Base-by-base conservation (phyloP, 106 monocot species). In the Narthecium ossifragum region DNA sequence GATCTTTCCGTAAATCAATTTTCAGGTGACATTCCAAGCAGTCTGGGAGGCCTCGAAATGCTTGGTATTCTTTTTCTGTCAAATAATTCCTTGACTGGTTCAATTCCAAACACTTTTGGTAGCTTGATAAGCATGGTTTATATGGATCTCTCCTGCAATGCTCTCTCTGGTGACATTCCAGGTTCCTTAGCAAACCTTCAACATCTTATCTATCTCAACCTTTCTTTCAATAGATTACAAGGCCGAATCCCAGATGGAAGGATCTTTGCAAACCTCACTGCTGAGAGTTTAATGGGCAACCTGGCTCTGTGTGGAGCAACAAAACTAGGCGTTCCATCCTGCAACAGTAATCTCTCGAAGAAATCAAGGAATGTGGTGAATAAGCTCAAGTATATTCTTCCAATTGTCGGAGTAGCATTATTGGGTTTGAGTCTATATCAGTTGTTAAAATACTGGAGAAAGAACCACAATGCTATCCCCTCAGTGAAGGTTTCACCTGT, bases 141-240 rank as follows among this genome's bases (percentile, higher is more conserved):
- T 25, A 14, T 62, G 31, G 46, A 62, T 32, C 62, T 62, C 30
- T 62, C 62, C 1, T 49, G 18, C 32, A 62, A 62, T 34, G 4
- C 31, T 4, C 62, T 62, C 13, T 32, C 62, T 9, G 62, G 62
- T 8, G 32, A 2, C 4, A 62, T 62, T 5, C 62, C 62, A 1
- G 24, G 23, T 1, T 62, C 48, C 33, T 14, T 62, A 47, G 31
- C 31, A 12, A 48, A 53, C 31, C 53, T 61, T 8, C 5, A 23
- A 21, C 24, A 40, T 6, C 53, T 70, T 39, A 18, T 13, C 11
- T 29, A 4, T 5, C 30, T 71, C 3, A 62, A 72, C 30, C 30
- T 72, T 3, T 72, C 71, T 22, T 72, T 72, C 55, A 72, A 72
- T 23, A 64, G 12, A 31, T 39, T 72, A 17, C 34, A 64, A 38